Conservation (phyloP, 352 stramenopile genomes). For the Phytophthora tubulina region DNA sequence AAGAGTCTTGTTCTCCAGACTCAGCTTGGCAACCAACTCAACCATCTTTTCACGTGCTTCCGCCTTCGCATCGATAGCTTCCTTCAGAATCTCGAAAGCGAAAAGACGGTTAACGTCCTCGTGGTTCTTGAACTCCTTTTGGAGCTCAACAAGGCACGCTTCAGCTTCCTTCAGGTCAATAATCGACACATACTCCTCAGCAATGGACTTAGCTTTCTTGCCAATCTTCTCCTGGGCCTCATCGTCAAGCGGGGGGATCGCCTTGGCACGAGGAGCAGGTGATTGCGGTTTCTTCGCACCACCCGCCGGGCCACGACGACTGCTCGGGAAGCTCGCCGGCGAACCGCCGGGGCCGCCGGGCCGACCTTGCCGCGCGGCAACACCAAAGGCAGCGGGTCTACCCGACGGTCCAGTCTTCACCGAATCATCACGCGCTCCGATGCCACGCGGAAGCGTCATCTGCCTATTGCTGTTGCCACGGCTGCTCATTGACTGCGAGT, state of each 20-base stretch:
- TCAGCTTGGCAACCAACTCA: slow-evolving; percentile 74
- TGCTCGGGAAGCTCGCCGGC: slow-evolving; percentile 44
- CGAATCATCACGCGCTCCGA: slow-evolving; percentile 66
- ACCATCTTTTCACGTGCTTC: slow-evolving; percentile 66
- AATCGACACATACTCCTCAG: slow-evolving; percentile 84
- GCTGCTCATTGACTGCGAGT: slow-evolving; percentile 62
- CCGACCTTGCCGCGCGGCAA: slow-evolving; percentile 29
- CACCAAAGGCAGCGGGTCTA: slow-evolving; percentile 59
- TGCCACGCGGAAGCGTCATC: slow-evolving; percentile 56
- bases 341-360: slow-evolving; percentile 37
- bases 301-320: slow-evolving; percentile 24
- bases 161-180: slow-evolving; percentile 77
- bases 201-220: slow-evolving; percentile 83
- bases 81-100: slow-evolving; percentile 64
- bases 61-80: slow-evolving; percentile 75
- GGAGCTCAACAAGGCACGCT: slow-evolving; percentile 63
- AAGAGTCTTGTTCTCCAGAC: slow-evolving; percentile 66
- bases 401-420: slow-evolving; percentile 69
- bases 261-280: slow-evolving; percentile 36
- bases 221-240: slow-evolving; percentile 71
- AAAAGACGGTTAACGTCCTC: slow-evolving; percentile 67
- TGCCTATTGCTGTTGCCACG: slow-evolving; percentile 51
- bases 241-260: slow-evolving; percentile 59
- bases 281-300: slow-evolving; percentile 50
- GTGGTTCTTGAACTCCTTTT: slow-evolving; percentile 76